Evolutionary conservation across 108 stramenopile species (phyloP).

Genomic region (Discostella stelligeroides): DNA sequence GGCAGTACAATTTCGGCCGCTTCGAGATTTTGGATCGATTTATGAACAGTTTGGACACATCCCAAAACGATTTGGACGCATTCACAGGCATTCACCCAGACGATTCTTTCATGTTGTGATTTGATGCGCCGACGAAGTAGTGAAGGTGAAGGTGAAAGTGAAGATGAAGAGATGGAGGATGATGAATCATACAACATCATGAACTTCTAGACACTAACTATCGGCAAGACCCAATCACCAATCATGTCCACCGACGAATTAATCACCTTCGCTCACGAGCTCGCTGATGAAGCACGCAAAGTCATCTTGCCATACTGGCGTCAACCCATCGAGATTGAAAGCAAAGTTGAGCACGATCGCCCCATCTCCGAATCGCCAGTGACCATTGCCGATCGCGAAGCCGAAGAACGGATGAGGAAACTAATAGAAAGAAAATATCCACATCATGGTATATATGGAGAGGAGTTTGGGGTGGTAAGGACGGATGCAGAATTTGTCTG

Average conservation of each 20-base stretch:
- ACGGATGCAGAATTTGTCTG: slow-evolving; percentile 58
- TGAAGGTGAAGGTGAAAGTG: too few species aligned
- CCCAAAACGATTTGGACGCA: too few species aligned
- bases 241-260: slow-evolving; percentile 28
- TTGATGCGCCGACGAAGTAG: too few species aligned
- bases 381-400: slow-evolving; percentile 55
- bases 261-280: slow-evolving; percentile 46
- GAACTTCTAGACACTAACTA: too few species aligned
- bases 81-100: too few species aligned
- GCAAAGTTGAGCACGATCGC: slow-evolving; percentile 49
- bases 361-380: slow-evolving; percentile 55
- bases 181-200: too few species aligned
- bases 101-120: too few species aligned
- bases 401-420: slow-evolving; percentile 53
- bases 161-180: too few species aligned
- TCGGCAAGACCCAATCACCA: not conserved
- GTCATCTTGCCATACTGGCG: slow-evolving; percentile 60
- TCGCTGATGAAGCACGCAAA: slow-evolving; percentile 54
- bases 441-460: slow-evolving; percentile 57
- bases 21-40: too few species aligned
- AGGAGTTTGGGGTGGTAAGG: slow-evolving; percentile 52
- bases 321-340: slow-evolving; percentile 46
- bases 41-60: too few species aligned
- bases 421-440: slow-evolving; percentile 57
- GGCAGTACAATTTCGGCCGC: too few species aligned